Percentiles rank a stretch among this genome's conserved stretches.
These are phyloP conservation scores for Irineochytrium annulatum DNA, from an alignment of 192 early-diverging fungal species.

Conservation along the genomic window DNA sequence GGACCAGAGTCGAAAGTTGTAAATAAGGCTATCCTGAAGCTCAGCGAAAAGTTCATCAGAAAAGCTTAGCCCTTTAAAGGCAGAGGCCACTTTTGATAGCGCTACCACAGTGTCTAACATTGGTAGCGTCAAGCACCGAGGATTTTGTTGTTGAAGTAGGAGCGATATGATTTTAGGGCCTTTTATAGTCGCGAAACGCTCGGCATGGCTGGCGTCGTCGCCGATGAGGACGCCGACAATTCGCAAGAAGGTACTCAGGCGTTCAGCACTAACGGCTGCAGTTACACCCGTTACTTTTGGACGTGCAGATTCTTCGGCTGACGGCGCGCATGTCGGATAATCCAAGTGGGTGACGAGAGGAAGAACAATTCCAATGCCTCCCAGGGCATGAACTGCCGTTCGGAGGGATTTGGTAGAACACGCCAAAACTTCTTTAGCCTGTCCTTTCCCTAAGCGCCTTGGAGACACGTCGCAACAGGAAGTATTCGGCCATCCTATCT, in stretches of 20 bases:
- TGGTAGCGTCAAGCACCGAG: slow-evolving; percentile 23
- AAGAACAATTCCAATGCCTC: slow-evolving; percentile 39
- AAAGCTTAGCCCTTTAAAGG: slow-evolving; percentile 6
- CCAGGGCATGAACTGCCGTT: slow-evolving; percentile 38
- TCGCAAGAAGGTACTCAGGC: slow-evolving; percentile 28
- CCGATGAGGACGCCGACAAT: slow-evolving; percentile 25
- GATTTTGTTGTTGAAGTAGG: slow-evolving; percentile 32
- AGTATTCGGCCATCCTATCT: slow-evolving; percentile 1
- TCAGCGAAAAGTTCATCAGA: not conserved
- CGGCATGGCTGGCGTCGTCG: slow-evolving; percentile 23
- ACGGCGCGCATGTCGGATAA: slow-evolving; percentile 11
- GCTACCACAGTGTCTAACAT: slow-evolving; percentile 33
- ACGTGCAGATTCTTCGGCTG: not conserved
- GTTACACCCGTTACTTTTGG: not conserved
- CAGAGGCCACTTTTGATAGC: slow-evolving; percentile 20
- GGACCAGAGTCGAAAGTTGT: slow-evolving; percentile 37
- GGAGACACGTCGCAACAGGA: slow-evolving; percentile 24
- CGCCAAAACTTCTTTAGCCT: slow-evolving; percentile 26
- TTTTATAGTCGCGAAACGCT: slow-evolving; percentile 25
- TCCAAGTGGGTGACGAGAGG: slow-evolving; percentile 39
- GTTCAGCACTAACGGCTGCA: not conserved
- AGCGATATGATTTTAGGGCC: slow-evolving; percentile 34
- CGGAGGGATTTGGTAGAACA: slow-evolving; percentile 37
- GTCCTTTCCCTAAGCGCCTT: slow-evolving; percentile 4
- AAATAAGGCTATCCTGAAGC: slow-evolving; percentile 29